Conservation (phyloP, 345 rosid genomes). For the Citrus unshiu region DNA sequence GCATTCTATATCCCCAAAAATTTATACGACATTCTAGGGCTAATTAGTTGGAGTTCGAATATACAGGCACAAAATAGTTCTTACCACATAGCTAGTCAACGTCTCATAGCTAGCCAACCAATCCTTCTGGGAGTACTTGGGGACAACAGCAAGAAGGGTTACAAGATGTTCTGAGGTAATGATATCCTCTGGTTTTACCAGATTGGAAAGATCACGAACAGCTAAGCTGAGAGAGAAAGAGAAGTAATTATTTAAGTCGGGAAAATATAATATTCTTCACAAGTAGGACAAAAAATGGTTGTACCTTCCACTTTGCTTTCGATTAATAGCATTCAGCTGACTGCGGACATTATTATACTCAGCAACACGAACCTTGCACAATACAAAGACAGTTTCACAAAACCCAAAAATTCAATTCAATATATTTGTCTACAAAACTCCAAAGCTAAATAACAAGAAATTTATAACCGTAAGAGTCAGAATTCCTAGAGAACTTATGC, state of each 20-base stretch:
- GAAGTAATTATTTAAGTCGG: conserved; percentile 16
- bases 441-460: not conserved
- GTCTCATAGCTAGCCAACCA: conserved; percentile 95
- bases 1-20: not conserved
- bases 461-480: not conserved
- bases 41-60: not conserved
- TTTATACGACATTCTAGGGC: conserved; percentile 2
- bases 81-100: conserved; percentile 89
- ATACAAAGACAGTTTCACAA: conserved; percentile 7
- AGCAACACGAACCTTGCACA: conserved; percentile 86
- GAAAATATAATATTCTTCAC: not conserved
- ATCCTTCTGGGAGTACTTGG: conserved; percentile 98
- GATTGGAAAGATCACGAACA: conserved; percentile 92
- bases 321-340: conserved; percentile 90
- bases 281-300: not conserved
- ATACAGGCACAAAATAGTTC: conserved; percentile 13
- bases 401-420: conserved; percentile 8
- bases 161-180: conserved; percentile 73
- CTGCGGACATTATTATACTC: conserved; percentile 92
- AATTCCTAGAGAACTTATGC: not conserved
- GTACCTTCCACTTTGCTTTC: conserved; percentile 99
- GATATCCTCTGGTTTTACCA: conserved; percentile 92
- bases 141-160: conserved; percentile 83
- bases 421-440: not conserved
- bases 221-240: conserved; percentile 71